Evolutionary conservation across 371 early-diverging fungal genomes (phyloP).

Genomic region (Mucor piriformis): DNA sequence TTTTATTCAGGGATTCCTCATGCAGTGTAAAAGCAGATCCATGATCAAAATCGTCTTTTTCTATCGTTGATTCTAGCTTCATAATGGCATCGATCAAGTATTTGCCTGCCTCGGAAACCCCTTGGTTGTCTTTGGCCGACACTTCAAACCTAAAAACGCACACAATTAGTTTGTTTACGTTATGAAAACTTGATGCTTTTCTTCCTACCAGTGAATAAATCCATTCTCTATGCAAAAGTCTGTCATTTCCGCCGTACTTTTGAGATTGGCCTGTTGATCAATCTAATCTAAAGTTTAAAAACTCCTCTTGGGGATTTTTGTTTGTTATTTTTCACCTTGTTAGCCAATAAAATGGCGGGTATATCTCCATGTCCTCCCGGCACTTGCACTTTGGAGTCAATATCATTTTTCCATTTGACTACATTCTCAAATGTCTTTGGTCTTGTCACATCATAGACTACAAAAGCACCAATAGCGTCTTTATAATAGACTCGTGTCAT

Average conservation of each 20-base stretch:
- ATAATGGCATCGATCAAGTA: conserved; percentile 28
- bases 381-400: conserved; percentile 42
- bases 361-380: conserved; percentile 39
- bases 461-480: conserved; percentile 67
- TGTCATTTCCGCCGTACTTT: neutral
- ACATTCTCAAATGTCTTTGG: conserved; percentile 63
- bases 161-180: too few relatives aligned
- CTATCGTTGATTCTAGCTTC: conserved; percentile 6
- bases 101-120: conserved; percentile 50
- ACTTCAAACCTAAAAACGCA: conserved; percentile 52
- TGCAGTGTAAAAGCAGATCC: neutral
- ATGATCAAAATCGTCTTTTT: neutral
- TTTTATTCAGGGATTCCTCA: neutral
- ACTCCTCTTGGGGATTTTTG: neutral
- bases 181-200: neutral
- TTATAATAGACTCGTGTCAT: conserved; percentile 73
- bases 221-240: neutral
- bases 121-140: conserved; percentile 55
- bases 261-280: neutral
- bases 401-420: conserved; percentile 61
- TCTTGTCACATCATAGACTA: conserved; percentile 72
- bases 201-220: neutral
- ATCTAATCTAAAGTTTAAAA: neutral
- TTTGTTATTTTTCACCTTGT: conserved; percentile 35
- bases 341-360: conserved; percentile 51